Conservation (phyloP, 371 early-diverging fungal species). For the Mortierella sp. region DNA sequence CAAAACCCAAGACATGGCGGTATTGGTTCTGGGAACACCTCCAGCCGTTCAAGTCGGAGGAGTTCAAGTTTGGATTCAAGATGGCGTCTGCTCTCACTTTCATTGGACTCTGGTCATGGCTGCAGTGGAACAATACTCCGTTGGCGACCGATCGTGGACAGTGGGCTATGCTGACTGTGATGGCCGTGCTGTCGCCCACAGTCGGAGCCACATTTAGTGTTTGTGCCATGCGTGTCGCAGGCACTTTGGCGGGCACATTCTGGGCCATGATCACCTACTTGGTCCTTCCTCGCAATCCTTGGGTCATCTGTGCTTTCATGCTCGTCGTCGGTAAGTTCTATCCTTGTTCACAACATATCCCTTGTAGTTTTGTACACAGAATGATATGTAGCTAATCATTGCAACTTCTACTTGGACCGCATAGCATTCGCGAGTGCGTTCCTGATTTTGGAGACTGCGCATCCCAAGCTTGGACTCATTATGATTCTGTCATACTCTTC, state of each 20-base stretch:
- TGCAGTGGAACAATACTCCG: conserved; percentile 60
- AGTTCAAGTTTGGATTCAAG: conserved; percentile 72
- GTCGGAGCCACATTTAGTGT: conserved; percentile 70
- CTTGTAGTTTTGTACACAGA: background rate
- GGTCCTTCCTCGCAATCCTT: conserved; percentile 65
- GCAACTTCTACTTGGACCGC: background rate
- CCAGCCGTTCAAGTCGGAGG: conserved; percentile 63
- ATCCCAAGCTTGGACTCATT: conserved; percentile 49
- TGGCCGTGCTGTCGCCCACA: conserved; percentile 74
- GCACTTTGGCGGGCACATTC: conserved; percentile 67
- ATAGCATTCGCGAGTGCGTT: conserved; percentile 58
- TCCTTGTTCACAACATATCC: background rate
- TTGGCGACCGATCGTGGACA: conserved; percentile 66
- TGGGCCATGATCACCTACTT: conserved; percentile 66
- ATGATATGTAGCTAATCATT: background rate
- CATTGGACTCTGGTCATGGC: conserved; percentile 65
- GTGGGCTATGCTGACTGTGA: conserved; percentile 70
- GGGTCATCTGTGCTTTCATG: conserved; percentile 67
- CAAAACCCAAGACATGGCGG: conserved; percentile 53
- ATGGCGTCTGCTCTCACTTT: conserved; percentile 66
- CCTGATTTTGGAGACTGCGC: conserved; percentile 36
- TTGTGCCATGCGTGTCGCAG: conserved; percentile 68
- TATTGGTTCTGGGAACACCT: conserved; percentile 63
- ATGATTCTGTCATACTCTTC: conserved; percentile 51
- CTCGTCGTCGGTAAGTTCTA: conserved; percentile 63